Evolutionary conservation across 345 rosid species (phyloP).

Genomic region (Salix caprea): DNA sequence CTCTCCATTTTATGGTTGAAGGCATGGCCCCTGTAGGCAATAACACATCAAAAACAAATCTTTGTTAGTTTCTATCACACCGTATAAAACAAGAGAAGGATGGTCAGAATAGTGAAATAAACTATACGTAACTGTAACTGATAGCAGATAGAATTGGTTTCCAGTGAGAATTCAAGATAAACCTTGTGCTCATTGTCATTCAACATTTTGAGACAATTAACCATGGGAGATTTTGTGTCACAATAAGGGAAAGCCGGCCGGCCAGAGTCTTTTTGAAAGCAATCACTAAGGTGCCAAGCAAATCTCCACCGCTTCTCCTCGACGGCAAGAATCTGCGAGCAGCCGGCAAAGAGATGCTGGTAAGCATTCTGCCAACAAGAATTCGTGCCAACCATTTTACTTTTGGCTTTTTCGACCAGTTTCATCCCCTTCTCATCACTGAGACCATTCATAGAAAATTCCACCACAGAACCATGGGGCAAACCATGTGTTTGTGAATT

Average conservation of each 20-base stretch:
- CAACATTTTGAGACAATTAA: slow-evolving; percentile 49
- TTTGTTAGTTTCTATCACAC: neutral
- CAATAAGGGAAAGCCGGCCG: slow-evolving; percentile 53
- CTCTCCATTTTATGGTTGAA: slow-evolving; percentile 74
- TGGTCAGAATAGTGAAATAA: neutral
- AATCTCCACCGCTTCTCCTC: slow-evolving; percentile 74
- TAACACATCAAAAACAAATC: neutral
- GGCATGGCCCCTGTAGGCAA: slow-evolving; percentile 46
- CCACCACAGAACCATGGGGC: slow-evolving; percentile 27
- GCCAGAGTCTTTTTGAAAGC: slow-evolving; percentile 69
- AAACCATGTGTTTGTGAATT: neutral
- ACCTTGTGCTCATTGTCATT: slow-evolving; percentile 49
- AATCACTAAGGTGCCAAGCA: slow-evolving; percentile 80
- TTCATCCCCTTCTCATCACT: slow-evolving; percentile 40
- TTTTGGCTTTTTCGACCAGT: slow-evolving; percentile 46
- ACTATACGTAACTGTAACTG: slow-evolving; percentile 58
- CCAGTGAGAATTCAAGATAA: slow-evolving; percentile 64
- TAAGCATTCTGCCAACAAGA: slow-evolving; percentile 78
- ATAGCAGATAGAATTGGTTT: slow-evolving; percentile 77
- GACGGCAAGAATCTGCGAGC: slow-evolving; percentile 51
- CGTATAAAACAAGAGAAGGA: neutral
- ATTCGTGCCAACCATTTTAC: slow-evolving; percentile 41
- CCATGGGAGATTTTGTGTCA: slow-evolving; percentile 39
- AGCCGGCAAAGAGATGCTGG: slow-evolving; percentile 52
- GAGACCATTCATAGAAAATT: slow-evolving; percentile 58